These are phyloP conservation scores for Saccharum officinarum DNA, from an alignment of 176 grass and related monocot genomes.

Conservation along the genomic window DNA sequence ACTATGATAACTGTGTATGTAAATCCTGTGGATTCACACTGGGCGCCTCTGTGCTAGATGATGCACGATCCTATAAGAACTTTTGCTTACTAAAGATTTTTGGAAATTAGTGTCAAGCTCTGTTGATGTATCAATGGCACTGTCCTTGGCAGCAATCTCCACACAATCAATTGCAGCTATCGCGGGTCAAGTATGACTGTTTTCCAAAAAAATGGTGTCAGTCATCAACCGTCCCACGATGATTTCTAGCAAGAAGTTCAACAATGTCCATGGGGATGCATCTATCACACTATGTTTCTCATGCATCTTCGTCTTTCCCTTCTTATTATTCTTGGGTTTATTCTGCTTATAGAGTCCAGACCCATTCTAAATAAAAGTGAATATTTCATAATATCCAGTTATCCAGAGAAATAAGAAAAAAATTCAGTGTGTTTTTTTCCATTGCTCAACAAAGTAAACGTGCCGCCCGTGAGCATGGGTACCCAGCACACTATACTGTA, in stretches of 20 bases:
- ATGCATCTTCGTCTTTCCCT: slow-evolving; percentile 20
- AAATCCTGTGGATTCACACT: background rate
- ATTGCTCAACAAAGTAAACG: background rate
- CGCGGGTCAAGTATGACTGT: no score
- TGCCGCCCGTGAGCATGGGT: no score
- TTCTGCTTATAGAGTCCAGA: slow-evolving; percentile 20
- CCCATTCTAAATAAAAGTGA: slow-evolving; percentile 39
- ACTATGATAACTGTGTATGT: slow-evolving; percentile 11
- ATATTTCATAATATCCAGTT: background rate
- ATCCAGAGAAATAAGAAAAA: slow-evolving; percentile 3
- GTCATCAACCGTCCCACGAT: slow-evolving; percentile 46
- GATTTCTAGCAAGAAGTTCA: slow-evolving; percentile 76
- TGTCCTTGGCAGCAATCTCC: slow-evolving; percentile 20
- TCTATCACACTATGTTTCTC: slow-evolving; percentile 44
- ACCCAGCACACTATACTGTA: background rate
- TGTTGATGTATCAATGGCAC: slow-evolving; percentile 30
- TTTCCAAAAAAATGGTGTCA: background rate
- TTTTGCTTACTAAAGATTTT: slow-evolving; percentile 27
- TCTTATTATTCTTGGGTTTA: slow-evolving; percentile 35
- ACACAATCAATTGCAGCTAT: slow-evolving; percentile 24
- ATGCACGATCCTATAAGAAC: background rate
- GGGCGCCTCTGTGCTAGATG: background rate
- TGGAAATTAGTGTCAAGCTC: slow-evolving; percentile 24
- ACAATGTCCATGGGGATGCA: slow-evolving; percentile 91
- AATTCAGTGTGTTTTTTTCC: background rate